Base-by-base conservation (phyloP, 306 rosid genomes). In the Geum urbanum region DNA sequence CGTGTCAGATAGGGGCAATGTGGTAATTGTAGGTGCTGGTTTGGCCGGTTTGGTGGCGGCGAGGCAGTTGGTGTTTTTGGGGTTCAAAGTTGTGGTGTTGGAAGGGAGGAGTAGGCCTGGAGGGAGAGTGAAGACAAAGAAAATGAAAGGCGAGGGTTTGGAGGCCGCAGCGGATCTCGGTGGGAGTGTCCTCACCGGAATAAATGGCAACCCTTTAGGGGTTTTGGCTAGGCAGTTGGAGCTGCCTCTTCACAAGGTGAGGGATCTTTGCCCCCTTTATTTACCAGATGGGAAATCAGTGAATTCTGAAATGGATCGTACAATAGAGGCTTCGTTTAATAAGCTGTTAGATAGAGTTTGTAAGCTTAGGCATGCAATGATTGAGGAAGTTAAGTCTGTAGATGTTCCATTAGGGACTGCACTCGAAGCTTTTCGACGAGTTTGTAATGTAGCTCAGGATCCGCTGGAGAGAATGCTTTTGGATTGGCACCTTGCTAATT, bases 121-220 rank as follows among this genome's bases (percentile, higher is more conserved):
- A 19, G 97, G 97, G 10, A 86, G 96, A 19, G 97, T 91, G 69
- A 91, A 80, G 88, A 91, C 96, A 13, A 91, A 66, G 87, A 91
- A 62, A 83, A 85, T 91, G 88, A 46, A 4, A 15, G 89, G 85
- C 10, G 91, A 79, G 49, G 84, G 77, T 0, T 72, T 81, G 37
- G 88, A 58, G 77, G 97, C 96, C 8, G 97, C 97, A 2, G 97
- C 89, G 1, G 97, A 91, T 72, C 91, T 91, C 5, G 96, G 97
- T 83, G 97, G 97, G 11, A 91, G 96, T 79, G 97, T 91, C 4
- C 96, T 91, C 57, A 91, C 96, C 3, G 97, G 97, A 58, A 89
- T 91, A 6, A 89, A 89, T 70, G 97, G 97, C 3, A 91, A 91
- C 70, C 97, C 96, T 7, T 87, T 91, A 7, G 92, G 97, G 20